Evolutionary conservation across 2,329 filamentous ascomycete genomes (phyloP).

Genomic region (Fusarium setosum): DNA sequence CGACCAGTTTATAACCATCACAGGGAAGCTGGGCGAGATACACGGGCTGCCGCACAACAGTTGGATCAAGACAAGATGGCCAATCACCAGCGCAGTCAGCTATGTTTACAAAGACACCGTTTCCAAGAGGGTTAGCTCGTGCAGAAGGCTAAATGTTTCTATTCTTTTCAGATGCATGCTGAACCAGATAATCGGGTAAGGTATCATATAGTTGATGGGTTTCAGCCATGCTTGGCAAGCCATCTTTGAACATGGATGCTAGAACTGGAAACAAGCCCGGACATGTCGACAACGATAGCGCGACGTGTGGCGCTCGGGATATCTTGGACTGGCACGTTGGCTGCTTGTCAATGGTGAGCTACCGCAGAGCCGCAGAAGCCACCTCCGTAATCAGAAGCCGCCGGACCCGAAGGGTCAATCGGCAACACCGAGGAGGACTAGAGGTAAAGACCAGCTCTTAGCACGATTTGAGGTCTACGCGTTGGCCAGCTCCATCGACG

Average conservation of each 20-base stretch:
- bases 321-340: neutral
- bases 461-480: neutral
- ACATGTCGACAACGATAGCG: neutral
- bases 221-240: neutral
- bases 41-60: neutral
- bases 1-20: neutral
- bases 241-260: neutral
- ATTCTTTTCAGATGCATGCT: conserved; percentile 2
- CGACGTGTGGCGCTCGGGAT: neutral
- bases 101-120: neutral
- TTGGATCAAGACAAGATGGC: neutral
- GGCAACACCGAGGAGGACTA: conserved; percentile 3
- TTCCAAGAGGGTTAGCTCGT: neutral
- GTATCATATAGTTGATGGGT: neutral
- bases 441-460: no score
- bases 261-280: neutral
- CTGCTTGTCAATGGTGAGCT: neutral
- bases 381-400: neutral
- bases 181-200: conserved; percentile 3
- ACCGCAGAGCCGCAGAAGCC: conserved; percentile 13
- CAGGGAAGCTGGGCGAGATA: neutral
- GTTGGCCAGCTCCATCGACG: neutral
- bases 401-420: neutral
- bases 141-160: neutral
- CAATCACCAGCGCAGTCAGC: neutral